Evolutionary conservation across 176 grass and related monocot genomes (phyloP).

Genomic region (Eleusine indica): DNA sequence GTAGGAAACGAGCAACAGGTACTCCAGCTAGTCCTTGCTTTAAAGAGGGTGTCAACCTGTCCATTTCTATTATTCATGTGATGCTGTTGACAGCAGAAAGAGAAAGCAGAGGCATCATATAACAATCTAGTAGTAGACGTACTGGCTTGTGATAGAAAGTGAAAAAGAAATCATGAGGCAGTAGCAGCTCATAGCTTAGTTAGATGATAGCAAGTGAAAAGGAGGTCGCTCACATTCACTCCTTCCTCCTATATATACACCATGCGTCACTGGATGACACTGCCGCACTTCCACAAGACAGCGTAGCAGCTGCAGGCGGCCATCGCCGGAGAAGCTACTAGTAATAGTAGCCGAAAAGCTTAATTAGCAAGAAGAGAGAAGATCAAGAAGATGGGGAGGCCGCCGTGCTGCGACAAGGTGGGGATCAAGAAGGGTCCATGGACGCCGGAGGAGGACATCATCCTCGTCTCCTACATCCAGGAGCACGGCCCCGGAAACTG

Average conservation of each 20-base stretch:
- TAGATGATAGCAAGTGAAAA: conserved; percentile 51
- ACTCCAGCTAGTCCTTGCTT: background rate
- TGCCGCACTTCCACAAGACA: conserved; percentile 22
- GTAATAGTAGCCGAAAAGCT: too few species aligned
- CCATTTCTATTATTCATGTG: conserved; percentile 39
- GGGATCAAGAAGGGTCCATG: conserved; percentile 88
- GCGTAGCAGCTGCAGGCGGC: background rate
- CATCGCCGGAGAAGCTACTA: background rate
- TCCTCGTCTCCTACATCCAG: conserved; percentile 87
- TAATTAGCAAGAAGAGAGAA: too few species aligned
- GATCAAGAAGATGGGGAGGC: conserved; percentile 57
- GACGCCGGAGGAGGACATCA: conserved; percentile 90
- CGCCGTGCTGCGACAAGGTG: conserved; percentile 80
- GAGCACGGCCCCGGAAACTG: conserved; percentile 88
- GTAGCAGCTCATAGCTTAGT: conserved; percentile 12
- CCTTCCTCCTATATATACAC: conserved; percentile 39
- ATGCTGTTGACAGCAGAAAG: conserved; percentile 52
- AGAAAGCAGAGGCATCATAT: conserved; percentile 17
- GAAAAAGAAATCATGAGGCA: conserved; percentile 22
- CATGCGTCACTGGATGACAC: background rate
- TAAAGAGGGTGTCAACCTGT: conserved; percentile 29
- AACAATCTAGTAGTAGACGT: too few species aligned
- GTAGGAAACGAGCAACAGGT: background rate
- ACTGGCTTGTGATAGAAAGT: background rate
- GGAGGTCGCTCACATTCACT: conserved; percentile 37